A percentile compares a stretch with the other conserved stretches of the same genome.
These are phyloP conservation scores for Fomes fomentarius DNA, from an alignment of 1,284 basidiomycete species.

Conservation along the genomic window DNA sequence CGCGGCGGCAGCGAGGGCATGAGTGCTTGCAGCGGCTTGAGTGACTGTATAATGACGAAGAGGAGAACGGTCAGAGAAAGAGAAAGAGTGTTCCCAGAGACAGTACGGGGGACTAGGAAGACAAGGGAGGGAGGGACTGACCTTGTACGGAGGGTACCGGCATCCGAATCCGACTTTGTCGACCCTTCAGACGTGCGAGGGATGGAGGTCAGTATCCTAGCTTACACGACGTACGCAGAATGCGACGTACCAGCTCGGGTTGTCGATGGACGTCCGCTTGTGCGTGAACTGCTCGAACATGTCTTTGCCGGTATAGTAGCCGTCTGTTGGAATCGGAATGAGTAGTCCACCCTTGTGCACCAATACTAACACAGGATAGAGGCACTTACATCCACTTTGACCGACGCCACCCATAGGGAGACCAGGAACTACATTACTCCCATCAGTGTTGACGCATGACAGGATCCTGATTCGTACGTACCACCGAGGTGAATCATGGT, in stretches of 20 bases:
- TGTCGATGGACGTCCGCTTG: constrained; percentile 57
- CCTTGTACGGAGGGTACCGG: constrained; percentile 30
- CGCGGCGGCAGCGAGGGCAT: no score
- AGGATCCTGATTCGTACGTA: background rate
- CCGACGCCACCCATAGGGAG: constrained; percentile 74
- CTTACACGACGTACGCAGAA: background rate
- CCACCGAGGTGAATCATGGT: constrained; percentile 49
- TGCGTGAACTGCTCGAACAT: constrained; percentile 73
- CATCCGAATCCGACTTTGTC: constrained; percentile 23
- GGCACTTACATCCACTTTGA: constrained; percentile 62
- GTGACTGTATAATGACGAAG: background rate
- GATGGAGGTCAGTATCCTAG: background rate
- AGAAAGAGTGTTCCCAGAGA: no score
- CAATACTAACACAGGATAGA: background rate
- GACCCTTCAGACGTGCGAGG: constrained; percentile 9
- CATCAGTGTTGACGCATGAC: background rate
- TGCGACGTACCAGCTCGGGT: constrained; percentile 55
- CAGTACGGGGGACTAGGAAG: no score
- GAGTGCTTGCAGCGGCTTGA: no score
- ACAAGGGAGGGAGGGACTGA: background rate
- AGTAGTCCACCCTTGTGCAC: background rate
- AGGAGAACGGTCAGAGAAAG: background rate
- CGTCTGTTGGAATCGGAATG: constrained; percentile 42
- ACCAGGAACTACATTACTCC: constrained; percentile 42
- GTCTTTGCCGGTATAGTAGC: constrained; percentile 63